Percentiles rank a stretch among this genome's conserved stretches.
These are phyloP conservation scores for Bipolaris cookei DNA, from an alignment of 2,329 filamentous ascomycete genomes.

Conservation along the genomic window DNA sequence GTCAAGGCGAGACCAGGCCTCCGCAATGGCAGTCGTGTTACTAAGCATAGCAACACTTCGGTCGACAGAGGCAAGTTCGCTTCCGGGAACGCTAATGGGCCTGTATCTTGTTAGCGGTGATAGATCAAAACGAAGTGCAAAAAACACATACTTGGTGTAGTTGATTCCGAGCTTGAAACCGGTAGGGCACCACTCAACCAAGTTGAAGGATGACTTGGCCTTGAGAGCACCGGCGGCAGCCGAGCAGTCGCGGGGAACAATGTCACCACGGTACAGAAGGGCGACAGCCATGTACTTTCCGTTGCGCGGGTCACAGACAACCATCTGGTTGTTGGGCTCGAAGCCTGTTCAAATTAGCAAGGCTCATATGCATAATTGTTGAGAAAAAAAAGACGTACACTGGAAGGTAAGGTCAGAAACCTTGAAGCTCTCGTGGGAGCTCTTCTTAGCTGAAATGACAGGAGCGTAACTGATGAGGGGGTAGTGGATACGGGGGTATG, in stretches of 20 bases:
- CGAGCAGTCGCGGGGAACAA: conserved; percentile 72
- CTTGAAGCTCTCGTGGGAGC: conserved; percentile 86
- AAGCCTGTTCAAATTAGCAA: conserved; percentile 61
- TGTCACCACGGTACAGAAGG: conserved; percentile 74
- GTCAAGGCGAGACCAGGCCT: conserved; percentile 75
- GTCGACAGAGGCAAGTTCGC: conserved; percentile 96
- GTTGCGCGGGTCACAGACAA: conserved; percentile 74
- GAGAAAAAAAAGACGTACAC: conserved; percentile 54
- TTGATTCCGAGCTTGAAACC: conserved; percentile 80
- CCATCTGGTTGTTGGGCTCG: conserved; percentile 81
- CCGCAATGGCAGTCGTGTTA: conserved; percentile 76
- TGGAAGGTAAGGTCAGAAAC: conserved; percentile 77
- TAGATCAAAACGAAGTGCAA: not conserved
- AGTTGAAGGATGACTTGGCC: conserved; percentile 74
- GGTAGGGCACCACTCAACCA: conserved; percentile 77
- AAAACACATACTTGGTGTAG: conserved; percentile 62
- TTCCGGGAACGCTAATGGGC: conserved; percentile 92
- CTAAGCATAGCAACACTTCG: conserved; percentile 86
- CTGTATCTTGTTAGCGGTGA: conserved; percentile 59
- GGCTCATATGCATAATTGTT: conserved; percentile 2
- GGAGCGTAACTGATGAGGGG: conserved; percentile 75
- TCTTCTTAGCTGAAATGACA: conserved; percentile 75
- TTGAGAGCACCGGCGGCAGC: conserved; percentile 71
- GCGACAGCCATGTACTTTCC: conserved; percentile 80
- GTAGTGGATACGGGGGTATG: conserved; percentile 76